Evolutionary conservation across 2,329 filamentous ascomycete genomes (phyloP).

Genomic region (Alternaria gaisen): DNA sequence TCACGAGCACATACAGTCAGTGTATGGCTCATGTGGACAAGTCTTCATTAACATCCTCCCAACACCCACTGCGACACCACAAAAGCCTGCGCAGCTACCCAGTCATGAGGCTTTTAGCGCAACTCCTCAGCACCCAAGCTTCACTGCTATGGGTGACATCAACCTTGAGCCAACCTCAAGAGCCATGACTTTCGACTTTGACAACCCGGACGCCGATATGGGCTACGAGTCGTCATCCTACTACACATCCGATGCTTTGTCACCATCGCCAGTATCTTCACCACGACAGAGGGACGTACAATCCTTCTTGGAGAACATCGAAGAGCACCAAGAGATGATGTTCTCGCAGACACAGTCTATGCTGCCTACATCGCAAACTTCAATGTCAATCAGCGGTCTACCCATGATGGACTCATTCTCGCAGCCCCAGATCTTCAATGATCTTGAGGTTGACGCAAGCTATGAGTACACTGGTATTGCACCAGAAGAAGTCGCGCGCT

Average conservation of each 20-base stretch:
- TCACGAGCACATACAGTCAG: slow-evolving; percentile 55
- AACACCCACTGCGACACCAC: slow-evolving; percentile 59
- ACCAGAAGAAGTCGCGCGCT: slow-evolving; percentile 72
- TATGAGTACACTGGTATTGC: slow-evolving; percentile 84
- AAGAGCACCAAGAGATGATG: slow-evolving; percentile 43
- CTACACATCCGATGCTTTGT: slow-evolving; percentile 61
- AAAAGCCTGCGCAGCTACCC: slow-evolving; percentile 51
- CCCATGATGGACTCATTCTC: slow-evolving; percentile 28
- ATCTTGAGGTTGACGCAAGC: slow-evolving; percentile 66
- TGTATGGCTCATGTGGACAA: slow-evolving; percentile 54
- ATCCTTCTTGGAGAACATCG: slow-evolving; percentile 47
- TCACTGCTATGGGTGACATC: slow-evolving; percentile 62
- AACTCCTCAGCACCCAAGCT: slow-evolving; percentile 66
- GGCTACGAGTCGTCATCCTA: slow-evolving; percentile 61
- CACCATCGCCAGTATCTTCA: slow-evolving; percentile 53
- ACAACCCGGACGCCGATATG: slow-evolving; percentile 53
- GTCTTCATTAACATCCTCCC: slow-evolving; percentile 61
- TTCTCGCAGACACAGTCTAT: slow-evolving; percentile 45
- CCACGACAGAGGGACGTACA: slow-evolving; percentile 47
- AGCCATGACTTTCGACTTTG: slow-evolving; percentile 52
- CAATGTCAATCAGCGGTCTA: slow-evolving; percentile 33
- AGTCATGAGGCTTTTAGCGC: slow-evolving; percentile 60
- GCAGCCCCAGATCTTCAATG: slow-evolving; percentile 41
- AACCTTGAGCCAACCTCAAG: slow-evolving; percentile 54
- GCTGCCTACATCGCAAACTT: slow-evolving; percentile 35